These are phyloP conservation scores for Arabidopsis hybrid DNA, from an alignment of 441 rosid genomes.

Conservation along the genomic window DNA sequence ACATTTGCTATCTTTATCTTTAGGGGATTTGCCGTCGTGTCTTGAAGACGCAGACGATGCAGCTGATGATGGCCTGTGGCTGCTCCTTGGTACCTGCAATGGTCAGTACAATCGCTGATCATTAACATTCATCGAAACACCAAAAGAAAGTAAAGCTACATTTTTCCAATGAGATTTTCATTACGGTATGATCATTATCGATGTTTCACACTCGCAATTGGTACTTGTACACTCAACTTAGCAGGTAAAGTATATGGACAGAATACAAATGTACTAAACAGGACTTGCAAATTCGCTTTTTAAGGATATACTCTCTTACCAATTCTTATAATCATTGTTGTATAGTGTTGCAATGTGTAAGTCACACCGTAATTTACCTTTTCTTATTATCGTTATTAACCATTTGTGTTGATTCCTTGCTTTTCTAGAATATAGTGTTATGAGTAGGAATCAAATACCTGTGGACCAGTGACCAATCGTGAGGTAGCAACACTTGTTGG, in stretches of 20 bases:
- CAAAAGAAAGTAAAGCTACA: background rate
- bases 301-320: background rate
- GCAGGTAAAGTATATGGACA: background rate
- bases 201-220: background rate
- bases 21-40: conserved; percentile 63
- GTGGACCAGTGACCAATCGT: conserved; percentile 85
- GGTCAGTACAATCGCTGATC: background rate
- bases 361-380: conserved; percentile 7
- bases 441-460: conserved; percentile 56
- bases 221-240: background rate
- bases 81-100: conserved; percentile 69
- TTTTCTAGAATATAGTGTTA: background rate
- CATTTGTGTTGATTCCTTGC: background rate
- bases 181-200: background rate
- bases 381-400: background rate
- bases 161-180: background rate
- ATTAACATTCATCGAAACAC: background rate
- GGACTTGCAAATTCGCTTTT: background rate
- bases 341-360: background rate
- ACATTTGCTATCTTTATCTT: conserved; percentile 80
- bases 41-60: conserved; percentile 52
- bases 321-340: background rate
- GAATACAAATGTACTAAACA: background rate
- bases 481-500: conserved; percentile 57
- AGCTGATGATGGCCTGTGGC: conserved; percentile 57